Base-by-base conservation (phyloP, 441 rosid species). In the Hypseocharis bilobata region DNA sequence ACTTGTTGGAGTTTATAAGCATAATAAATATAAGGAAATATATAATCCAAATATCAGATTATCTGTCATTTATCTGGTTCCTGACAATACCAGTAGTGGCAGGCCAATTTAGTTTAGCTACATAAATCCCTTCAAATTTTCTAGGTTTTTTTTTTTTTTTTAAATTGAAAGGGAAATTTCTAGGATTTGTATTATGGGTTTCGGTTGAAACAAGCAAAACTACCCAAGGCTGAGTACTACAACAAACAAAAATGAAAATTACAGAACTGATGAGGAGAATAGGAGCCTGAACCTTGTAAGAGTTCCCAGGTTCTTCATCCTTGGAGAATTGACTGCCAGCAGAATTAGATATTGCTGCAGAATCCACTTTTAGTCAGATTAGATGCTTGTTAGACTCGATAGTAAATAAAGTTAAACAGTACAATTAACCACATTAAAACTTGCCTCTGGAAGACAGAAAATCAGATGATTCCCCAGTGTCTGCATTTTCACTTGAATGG, bases 401-500 rank as follows among this genome's bases (percentile, higher is more conserved):
- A 20, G 42, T 13, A 11, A 68, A 14, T 40, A 59, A 22, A 19
- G 25, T 60, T 32, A 51, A 34, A 19, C n/a, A 52, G 10, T 17
- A 27, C 55, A 26, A 4, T 2, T 40, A 11, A 13, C 32, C 29
- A 16, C 52, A 3, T 14, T 32, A 56, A 64, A 76, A 60, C 78
- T 71, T 78, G 71, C 83, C 78, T 79, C 62, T n/a, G 27, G 67
- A 62, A 61, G 69, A 62, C 69, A 13, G 10, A 30, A 65, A 20
- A 30, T 70, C 62, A 4, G 56, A 29, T n/a, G 25, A 55, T 30
- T 61, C 65, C 40, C 56, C 55, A 16, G 4, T 38, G 22, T 70
- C 73, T 23, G 14, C 14, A 64, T 63, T 47, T 73, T 72, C 60
- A 3, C 60, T 54, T 10, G 73, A 60, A 27, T 69, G 57, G 25